Evolutionary conservation across 2,329 filamentous ascomycete species (phyloP), one percentile per base, ranked within the genome.

Genomic region (Stemphylium beticola): DNA sequence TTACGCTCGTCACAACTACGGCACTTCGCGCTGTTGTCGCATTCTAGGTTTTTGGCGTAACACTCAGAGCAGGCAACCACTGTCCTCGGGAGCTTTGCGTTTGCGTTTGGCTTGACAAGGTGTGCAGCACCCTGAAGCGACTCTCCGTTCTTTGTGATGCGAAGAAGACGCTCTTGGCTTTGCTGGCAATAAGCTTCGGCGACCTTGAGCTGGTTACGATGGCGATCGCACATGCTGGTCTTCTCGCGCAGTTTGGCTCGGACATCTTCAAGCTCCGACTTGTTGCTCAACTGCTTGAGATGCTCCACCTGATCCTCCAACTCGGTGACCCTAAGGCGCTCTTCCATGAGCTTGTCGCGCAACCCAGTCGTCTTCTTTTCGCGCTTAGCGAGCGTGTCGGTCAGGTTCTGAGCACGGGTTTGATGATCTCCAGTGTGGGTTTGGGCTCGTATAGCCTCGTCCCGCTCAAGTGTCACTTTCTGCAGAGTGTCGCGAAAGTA

Each of bases 31-130:
- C 41, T 44, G 18, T 50, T 52, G 31, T 74, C 72, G 53, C 72
- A 74, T 1, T 45, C 18, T 2, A 60, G 6, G 18, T 68, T 69
- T 20, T 61, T 64, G 33, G 51, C 48, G 44, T 68, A 72, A 54
- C 72, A 74, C 29, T 73, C 66, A 1, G 61, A 57, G 51, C 72
- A 74, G 2, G 61, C 32, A 47, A 71, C 49, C 1, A 72, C 65
- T 1, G 45, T 45, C 8, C 38, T 45, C 1, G 67, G 64, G 0
- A 74, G 56, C 40, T 65, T 68, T 8, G 56, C 52, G 3, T 48
- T 55, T 1, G 9, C 3, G 10, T 37, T 32, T 1, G 72, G 69
- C 4, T 45, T 33, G 29, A 73, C 65, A 1, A 71, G 49, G 36
- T 72, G 67, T 4, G 65, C 65, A 3, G 60, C 71, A 15, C 67